Conservation (phyloP, 345 rosid genomes). For the Eutrema yunnanense region DNA sequence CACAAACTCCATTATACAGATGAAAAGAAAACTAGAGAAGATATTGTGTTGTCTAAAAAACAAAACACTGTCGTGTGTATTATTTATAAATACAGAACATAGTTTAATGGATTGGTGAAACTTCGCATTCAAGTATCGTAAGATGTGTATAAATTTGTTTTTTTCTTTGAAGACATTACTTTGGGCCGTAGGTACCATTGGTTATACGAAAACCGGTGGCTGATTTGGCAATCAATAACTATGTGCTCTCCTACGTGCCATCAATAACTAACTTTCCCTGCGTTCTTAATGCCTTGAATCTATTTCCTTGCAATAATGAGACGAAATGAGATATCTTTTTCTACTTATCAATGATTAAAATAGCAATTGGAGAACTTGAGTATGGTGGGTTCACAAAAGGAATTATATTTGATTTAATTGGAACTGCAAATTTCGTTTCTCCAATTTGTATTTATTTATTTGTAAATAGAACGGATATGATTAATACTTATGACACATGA, state of each 20-base stretch:
- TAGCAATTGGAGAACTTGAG: not conserved
- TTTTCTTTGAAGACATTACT: not conserved
- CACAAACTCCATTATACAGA: conserved; percentile 16
- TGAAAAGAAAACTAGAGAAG: not conserved
- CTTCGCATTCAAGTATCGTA: conserved; percentile 8
- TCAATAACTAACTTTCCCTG: not conserved
- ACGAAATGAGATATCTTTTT: not conserved
- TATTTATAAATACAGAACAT: not conserved
- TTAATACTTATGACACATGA: not conserved
- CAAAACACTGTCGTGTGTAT: not conserved
- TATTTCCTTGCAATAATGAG: not conserved
- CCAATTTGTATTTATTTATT: not conserved
- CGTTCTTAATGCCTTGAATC: not conserved
- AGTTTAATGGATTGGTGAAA: conserved; percentile 11
- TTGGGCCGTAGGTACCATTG: conserved; percentile 23
- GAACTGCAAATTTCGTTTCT: not conserved
- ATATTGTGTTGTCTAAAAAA: not conserved
- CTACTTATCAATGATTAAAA: too few species aligned
- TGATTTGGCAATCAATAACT: conserved; percentile 16
- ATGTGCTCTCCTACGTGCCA: conserved; percentile 22
- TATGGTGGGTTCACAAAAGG: not conserved
- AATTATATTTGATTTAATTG: not conserved
- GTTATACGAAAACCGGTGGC: conserved; percentile 28
- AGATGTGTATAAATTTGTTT: not conserved
- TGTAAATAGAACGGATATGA: not conserved